A percentile compares a stretch with the other conserved stretches of the same genome.
These are phyloP conservation scores for Podila verticillata DNA, from an alignment of 192 early-diverging fungal species.

Conservation along the genomic window DNA sequence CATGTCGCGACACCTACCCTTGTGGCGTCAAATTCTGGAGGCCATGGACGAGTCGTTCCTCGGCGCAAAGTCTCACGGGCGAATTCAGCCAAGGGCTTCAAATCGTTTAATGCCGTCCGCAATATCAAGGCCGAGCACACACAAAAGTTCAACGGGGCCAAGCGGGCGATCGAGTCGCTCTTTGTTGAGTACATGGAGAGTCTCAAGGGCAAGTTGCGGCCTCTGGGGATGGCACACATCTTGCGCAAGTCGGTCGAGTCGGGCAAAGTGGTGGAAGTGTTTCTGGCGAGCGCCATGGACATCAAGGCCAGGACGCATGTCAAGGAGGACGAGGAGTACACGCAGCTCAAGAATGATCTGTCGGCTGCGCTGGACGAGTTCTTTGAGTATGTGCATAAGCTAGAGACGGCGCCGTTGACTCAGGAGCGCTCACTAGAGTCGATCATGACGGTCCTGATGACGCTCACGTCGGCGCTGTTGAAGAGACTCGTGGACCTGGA, in stretches of 20 bases:
- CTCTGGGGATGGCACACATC: slow-evolving; percentile 1
- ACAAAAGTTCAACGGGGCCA: slow-evolving; percentile 26
- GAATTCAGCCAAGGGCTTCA: slow-evolving; percentile 44
- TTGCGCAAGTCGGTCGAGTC: slow-evolving; percentile 21
- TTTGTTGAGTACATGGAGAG: slow-evolving; percentile 39
- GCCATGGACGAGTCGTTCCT: slow-evolving; percentile 13
- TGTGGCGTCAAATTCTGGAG: background rate
- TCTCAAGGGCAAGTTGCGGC: background rate
- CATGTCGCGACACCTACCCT: background rate
- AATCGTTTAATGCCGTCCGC: slow-evolving; percentile 48
- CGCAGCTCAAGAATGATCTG: slow-evolving; percentile 9
- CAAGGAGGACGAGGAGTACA: slow-evolving; percentile 25
- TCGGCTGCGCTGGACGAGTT: slow-evolving; percentile 14
- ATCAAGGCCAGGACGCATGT: slow-evolving; percentile 14
- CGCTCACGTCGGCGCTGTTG: slow-evolving; percentile 9
- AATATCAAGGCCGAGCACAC: slow-evolving; percentile 32
- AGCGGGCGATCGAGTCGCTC: slow-evolving; percentile 21
- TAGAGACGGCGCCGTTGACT: slow-evolving; percentile 2
- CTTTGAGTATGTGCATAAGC: slow-evolving; percentile 16
- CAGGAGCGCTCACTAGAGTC: background rate
- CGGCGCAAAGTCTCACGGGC: slow-evolving; percentile 28
- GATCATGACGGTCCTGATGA: slow-evolving; percentile 22
- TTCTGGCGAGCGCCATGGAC: slow-evolving; percentile 31
- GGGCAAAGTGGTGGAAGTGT: slow-evolving; percentile 21
- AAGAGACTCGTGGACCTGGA: slow-evolving; percentile 33